Base-by-base conservation (phyloP, 306 rosid species). In the Glycine tomentella region DNA sequence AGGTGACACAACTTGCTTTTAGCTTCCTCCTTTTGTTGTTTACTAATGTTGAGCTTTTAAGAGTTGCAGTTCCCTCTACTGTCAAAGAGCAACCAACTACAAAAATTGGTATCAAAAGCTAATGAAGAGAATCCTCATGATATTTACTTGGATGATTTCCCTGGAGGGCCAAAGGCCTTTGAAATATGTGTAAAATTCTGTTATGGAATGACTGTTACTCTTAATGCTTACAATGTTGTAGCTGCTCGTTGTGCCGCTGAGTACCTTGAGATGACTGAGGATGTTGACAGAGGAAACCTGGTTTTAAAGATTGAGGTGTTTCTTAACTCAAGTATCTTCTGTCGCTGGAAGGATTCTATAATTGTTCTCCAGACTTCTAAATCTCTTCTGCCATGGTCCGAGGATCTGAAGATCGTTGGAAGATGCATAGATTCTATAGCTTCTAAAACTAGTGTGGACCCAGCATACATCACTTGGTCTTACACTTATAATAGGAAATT, bases 351-450 rank as follows among this genome's bases (percentile, higher is more conserved):
- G 83, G 99, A 96, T 79, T 90, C 98, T 78, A 93, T 96, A 51
- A 92, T 90, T 84, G 97, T 96, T 82, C 97, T 96, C 56, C 99
- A 96, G 80, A 96, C 97, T 16, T 76, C 97, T 17, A 95, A 89
- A 79, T 88, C 94, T 81, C 93, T 95, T 83, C 86, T 92, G 63
- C 97, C 99, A 3, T 96, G 98, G 98, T 87, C 97, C 15, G 99
- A 96, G 82, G 97, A 89, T 86, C 87, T 96, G 81, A 90, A 90
- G 87, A 96, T 96, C 69, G 74, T 89, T 10, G 99, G 94, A 75
- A 93, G 99, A 90, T 96, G 99, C 85, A 81, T 93, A 51, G 99
- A 96, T 84, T 93, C 97, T 49, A 89, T 96, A 76, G 98, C 99
- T 67, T 90, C 98, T 33, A 96, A 92, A 83, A 96, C 97, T n/a